Base-by-base conservation (phyloP, 495 filamentous ascomycete species). In the Delitschia confertaspora region DNA sequence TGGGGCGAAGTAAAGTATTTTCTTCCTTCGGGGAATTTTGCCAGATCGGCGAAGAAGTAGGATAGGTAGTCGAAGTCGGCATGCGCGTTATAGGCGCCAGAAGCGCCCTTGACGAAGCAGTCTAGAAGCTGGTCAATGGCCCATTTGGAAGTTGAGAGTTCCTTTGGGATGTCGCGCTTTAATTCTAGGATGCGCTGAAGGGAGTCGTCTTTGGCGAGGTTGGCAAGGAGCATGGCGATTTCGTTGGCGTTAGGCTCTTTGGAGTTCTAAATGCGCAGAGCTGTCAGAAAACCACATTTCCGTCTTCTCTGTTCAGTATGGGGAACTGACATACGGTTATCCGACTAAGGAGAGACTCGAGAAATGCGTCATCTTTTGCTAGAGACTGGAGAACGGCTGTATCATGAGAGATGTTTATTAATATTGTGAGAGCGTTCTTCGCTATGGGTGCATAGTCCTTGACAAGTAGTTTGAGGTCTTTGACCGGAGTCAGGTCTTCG, bases 81-180 rank as follows among this genome's bases (percentile, higher is more conserved):
- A n/a, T 82, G 43, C 54, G 83, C 79, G 67, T 96, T 98, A 57
- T 88, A 84, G 2, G 67, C 65, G 0, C 80, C 82, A 42, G 84
- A 79, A 3, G 83, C 78, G 9, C 88, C 88, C 64, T 86, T 88
- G 42, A 96, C 93, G 59, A 96, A 98, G 56, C 89, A 81, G 60
- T 95, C 91, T 55, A 96, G 80, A 14, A 96, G 66, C 58, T 96
- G 93, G 60, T 94, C 85, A 37, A 95, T 76, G 9, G 82, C 82
- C 30, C 76, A 67, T 22, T 78, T 69, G 3, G 82, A 81, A 4
- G 59, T 69, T 3, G 88, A 88, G 16, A 81, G 69, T 11, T 71
- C 70, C 17, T 65, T 62, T 4, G 82, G 79, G 7, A 76, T 61
- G 7, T 65, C 51, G 35, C 83, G 78, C 51, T 80, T 81, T 19